phyloP scores from a whole-genome alignment of 2,329 filamentous ascomycete genomes.

The Colletotrichum spinosum region DNA sequence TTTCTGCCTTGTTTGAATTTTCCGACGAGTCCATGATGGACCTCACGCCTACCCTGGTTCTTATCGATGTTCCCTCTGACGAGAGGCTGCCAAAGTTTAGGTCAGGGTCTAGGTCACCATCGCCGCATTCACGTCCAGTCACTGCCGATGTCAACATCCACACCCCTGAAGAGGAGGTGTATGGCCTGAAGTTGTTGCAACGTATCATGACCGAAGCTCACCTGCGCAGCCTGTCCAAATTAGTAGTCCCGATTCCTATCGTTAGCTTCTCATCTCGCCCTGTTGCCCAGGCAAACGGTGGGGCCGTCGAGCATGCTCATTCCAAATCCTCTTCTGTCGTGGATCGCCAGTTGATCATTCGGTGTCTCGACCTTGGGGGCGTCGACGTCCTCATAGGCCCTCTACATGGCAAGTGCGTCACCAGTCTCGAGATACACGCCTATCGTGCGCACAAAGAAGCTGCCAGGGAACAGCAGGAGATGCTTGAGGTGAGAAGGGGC shows the following conservation, averaged over 20 bases:
- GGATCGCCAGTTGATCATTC: constrained; percentile 66
- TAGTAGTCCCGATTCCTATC: constrained; percentile 68
- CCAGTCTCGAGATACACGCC: constrained; percentile 83
- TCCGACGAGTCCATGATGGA: constrained; percentile 64
- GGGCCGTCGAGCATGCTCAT: constrained; percentile 37
- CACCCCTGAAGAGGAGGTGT: constrained; percentile 61
- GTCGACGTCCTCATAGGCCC: constrained; percentile 88
- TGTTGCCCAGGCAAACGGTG: constrained; percentile 41
- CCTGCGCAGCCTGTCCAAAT: constrained; percentile 65
- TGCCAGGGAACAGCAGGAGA: constrained; percentile 76
- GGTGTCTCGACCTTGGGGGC: constrained; percentile 87
- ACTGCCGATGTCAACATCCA: constrained; percentile 53
- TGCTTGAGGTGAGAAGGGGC: constrained; percentile 78
- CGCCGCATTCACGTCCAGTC: constrained; percentile 54
- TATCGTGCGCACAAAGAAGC: constrained; percentile 86
- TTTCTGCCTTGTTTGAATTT: constrained; percentile 64
- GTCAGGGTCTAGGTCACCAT: constrained; percentile 54
- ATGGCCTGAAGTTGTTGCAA: constrained; percentile 66
- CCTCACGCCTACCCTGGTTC: constrained; percentile 66
- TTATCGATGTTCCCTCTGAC: constrained; percentile 67
- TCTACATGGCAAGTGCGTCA: constrained; percentile 77
- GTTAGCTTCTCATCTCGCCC: constrained; percentile 55
- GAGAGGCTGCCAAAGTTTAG: constrained; percentile 54
- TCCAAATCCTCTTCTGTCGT: constrained; percentile 41
- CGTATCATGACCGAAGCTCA: constrained; percentile 69